These are phyloP conservation scores for Hypericum androsaemum DNA, from an alignment of 345 rosid species.

Conservation along the genomic window DNA sequence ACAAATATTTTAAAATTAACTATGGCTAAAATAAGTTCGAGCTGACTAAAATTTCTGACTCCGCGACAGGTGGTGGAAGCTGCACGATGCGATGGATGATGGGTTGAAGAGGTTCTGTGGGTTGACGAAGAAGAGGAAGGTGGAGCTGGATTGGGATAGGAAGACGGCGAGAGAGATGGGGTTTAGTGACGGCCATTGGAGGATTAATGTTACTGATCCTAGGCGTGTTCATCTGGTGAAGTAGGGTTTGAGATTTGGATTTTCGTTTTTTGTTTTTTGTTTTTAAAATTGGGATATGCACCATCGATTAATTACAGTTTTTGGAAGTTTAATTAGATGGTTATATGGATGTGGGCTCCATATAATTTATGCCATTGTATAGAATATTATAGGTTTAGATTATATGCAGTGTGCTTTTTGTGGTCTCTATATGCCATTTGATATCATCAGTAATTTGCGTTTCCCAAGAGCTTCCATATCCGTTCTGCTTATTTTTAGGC, in stretches of 20 bases:
- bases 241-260: slow-evolving; percentile 8
- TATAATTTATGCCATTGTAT: too few relatives aligned
- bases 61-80: slow-evolving; percentile 60
- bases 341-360: slow-evolving; percentile 12
- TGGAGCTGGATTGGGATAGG: slow-evolving; percentile 70
- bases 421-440: too few relatives aligned
- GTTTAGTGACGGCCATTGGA: slow-evolving; percentile 58
- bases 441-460: too few relatives aligned
- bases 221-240: slow-evolving; percentile 42
- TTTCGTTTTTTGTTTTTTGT: not conserved
- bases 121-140: slow-evolving; percentile 50
- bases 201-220: slow-evolving; percentile 60
- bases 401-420: too few relatives aligned
- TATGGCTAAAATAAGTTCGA: too few relatives aligned
- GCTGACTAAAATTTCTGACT: too few relatives aligned
- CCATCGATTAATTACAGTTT: not conserved
- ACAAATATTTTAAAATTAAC: too few relatives aligned
- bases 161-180: slow-evolving; percentile 40
- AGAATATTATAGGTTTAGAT: too few relatives aligned
- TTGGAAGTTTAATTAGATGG: slow-evolving; percentile 5
- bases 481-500: too few relatives aligned
- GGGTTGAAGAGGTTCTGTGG: slow-evolving; percentile 54
- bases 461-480: too few relatives aligned
- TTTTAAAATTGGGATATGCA: not conserved
- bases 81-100: slow-evolving; percentile 61